phyloP scores from a whole-genome alignment of 768 basidiomycete species.

The Lentinula lateritia region DNA sequence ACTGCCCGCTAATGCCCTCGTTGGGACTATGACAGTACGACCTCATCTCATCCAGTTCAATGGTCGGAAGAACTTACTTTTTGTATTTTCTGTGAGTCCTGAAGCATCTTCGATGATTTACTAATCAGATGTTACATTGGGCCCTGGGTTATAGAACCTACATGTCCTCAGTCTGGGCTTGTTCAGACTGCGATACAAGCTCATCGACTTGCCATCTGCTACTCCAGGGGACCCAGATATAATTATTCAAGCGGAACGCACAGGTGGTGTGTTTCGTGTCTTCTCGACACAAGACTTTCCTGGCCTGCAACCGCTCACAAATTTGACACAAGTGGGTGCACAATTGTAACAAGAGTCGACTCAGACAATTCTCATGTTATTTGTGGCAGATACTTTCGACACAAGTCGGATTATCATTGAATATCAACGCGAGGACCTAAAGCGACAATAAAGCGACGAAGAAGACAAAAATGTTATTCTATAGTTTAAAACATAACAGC shows the following conservation, averaged over 20 bases:
- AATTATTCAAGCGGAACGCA: slow-evolving; percentile 57
- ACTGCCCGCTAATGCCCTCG: slow-evolving; percentile 21
- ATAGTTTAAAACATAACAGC: too few relatives aligned
- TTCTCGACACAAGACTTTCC: slow-evolving; percentile 72
- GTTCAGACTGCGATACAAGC: slow-evolving; percentile 61
- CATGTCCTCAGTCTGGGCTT: slow-evolving; percentile 64
- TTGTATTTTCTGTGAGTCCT: slow-evolving; percentile 57
- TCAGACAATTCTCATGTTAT: not conserved
- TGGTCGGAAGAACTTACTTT: slow-evolving; percentile 51
- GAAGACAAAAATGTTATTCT: too few relatives aligned
- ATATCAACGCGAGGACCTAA: not conserved
- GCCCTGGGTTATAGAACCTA: slow-evolving; percentile 50
- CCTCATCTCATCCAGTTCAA: slow-evolving; percentile 48
- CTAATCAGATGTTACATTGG: not conserved
- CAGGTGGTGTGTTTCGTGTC: slow-evolving; percentile 57
- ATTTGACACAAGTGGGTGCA: slow-evolving; percentile 53
- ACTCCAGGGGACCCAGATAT: slow-evolving; percentile 23
- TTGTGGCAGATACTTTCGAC: not conserved
- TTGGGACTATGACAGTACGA: slow-evolving; percentile 58
- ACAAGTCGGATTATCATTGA: not conserved
- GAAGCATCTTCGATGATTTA: too few relatives aligned
- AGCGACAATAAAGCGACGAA: not conserved
- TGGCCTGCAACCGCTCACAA: slow-evolving; percentile 60
- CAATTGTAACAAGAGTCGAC: too few relatives aligned
- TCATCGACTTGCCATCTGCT: slow-evolving; percentile 53